A percentile compares a stretch with the other conserved stretches of the same genome.
Evolutionary conservation across 1,284 basidiomycete species (phyloP).

Genomic region (Marasmius tenuissimus): DNA sequence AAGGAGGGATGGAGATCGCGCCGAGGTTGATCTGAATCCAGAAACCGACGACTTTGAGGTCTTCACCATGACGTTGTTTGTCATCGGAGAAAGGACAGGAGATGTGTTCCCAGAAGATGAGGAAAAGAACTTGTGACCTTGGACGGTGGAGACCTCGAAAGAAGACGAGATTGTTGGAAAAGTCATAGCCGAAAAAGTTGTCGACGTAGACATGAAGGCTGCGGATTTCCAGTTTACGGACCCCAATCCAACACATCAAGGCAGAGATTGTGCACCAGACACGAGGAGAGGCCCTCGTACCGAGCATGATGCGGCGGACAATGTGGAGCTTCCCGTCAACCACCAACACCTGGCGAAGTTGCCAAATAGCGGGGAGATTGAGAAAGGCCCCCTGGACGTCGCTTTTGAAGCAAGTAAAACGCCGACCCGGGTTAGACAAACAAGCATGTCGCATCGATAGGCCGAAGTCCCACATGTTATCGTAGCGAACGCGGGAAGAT

Average conservation of each 20-base stretch:
- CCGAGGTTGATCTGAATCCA: slow-evolving; percentile 21
- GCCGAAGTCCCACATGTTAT: slow-evolving; percentile 30
- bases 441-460: slow-evolving; percentile 19
- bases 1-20: slow-evolving; percentile 20
- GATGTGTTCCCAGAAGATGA: slow-evolving; percentile 27
- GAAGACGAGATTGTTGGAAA: slow-evolving; percentile 16
- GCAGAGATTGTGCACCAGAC: slow-evolving; percentile 27
- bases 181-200: slow-evolving; percentile 26
- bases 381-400: slow-evolving; percentile 28
- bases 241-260: slow-evolving; percentile 25
- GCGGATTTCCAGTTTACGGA: slow-evolving; percentile 8
- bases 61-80: slow-evolving; percentile 24
- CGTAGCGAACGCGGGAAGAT: slow-evolving; percentile 25
- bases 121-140: slow-evolving; percentile 21
- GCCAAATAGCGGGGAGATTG: slow-evolving; percentile 27
- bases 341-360: slow-evolving; percentile 27
- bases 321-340: slow-evolving; percentile 24
- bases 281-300: slow-evolving; percentile 24
- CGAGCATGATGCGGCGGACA: slow-evolving; percentile 27
- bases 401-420: slow-evolving; percentile 24
- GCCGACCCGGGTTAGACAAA: slow-evolving; percentile 3
- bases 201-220: slow-evolving; percentile 30
- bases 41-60: slow-evolving; percentile 29
- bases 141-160: slow-evolving; percentile 20
- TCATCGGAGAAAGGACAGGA: slow-evolving; percentile 23